phyloP scores from a whole-genome alignment of 768 basidiomycete genomes.

The Krasilnikovozyma curviuscula region DNA sequence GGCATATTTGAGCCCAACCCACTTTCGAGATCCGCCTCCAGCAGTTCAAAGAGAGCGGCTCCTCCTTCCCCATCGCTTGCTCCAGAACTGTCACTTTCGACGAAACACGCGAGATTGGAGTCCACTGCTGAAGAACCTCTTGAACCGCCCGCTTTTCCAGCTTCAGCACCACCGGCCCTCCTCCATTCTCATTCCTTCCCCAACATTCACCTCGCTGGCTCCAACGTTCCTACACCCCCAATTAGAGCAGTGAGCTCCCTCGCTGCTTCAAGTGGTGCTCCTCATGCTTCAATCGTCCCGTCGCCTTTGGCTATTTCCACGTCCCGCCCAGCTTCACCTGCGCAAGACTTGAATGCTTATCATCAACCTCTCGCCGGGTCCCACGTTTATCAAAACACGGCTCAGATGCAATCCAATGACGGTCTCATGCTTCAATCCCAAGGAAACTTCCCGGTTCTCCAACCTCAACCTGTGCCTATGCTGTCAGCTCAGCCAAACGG shows the following conservation, averaged over 20 bases:
- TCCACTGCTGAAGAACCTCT: background rate
- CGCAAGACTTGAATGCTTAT: background rate
- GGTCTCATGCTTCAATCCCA: conserved; percentile 7
- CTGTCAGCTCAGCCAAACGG: too few relatives aligned
- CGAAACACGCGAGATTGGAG: background rate
- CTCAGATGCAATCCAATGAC: conserved; percentile 1
- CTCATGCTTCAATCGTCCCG: conserved; percentile 20
- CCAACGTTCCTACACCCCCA: conserved; percentile 4
- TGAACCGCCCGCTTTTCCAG: background rate
- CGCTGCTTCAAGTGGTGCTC: too few relatives aligned
- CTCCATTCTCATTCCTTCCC: conserved; percentile 27
- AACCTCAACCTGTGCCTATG: too few relatives aligned
- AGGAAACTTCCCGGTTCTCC: conserved; percentile 6
- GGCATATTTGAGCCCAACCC: background rate
- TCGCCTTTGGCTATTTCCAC: conserved; percentile 21
- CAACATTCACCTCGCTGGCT: conserved; percentile 15
- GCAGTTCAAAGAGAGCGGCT: background rate
- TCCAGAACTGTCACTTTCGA: background rate
- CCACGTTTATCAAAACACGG: conserved; percentile 9
- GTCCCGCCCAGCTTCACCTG: conserved; percentile 19
- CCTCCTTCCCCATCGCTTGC: background rate
- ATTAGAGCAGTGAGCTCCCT: conserved; percentile 12
- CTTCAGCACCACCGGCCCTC: conserved; percentile 15
- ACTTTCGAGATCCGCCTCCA: background rate
- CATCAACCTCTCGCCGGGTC: background rate